Evolutionary conservation across 164 flowering plant species (phyloP), one percentile per base, ranked within the genome.

Genomic region (Vitis cinerea): DNA sequence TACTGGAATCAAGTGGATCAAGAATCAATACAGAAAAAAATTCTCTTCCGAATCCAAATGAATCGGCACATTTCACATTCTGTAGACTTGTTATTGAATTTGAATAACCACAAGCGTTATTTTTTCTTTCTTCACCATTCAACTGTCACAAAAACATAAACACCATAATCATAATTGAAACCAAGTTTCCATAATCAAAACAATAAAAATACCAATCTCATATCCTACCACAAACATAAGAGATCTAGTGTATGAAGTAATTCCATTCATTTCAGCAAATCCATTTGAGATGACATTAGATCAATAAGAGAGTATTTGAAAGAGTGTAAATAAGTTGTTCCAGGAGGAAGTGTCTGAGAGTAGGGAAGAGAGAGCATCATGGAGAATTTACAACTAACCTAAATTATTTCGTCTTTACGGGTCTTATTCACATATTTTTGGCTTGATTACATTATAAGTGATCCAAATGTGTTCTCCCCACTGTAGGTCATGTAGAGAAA

Each of bases 401-500:
- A 49, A 59, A 13, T n/a, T 48, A 23, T 9, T 56, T n/a, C 12
- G 65, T 48, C 2, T 48, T 64, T 50, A 16, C 15, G 17, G 30
- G 55, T 15, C 50, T 15, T 76, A 74, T 67, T 61, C 64, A 74
- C 74, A 79, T 14, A 8, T 27, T 19, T 3, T 52, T 15, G 3
- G 16, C 17, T 50, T 12, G 23, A 17, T 31, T 10, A 63, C 13
- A 29, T 50, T 31, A 74, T 69, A 81, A 65, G 13, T 17, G 12
- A 47, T 5, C 93, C 90, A 60, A 88, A 88, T 23, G 89, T 87
- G 78, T 87, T 85, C 80, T 87, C 93, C 8, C 93, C 93, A 64
- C 93, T 88, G 84, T 88, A 88, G 44, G 86, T 85, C 93, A 89
- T 84, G 79, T 85, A 85, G 37, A 85, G 86, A 68, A 85, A 88